Evolutionary conservation across 2,329 filamentous ascomycete genomes (phyloP), one percentile per base, ranked within the genome.

Genomic region (Coniochaeta hoffmannii): DNA sequence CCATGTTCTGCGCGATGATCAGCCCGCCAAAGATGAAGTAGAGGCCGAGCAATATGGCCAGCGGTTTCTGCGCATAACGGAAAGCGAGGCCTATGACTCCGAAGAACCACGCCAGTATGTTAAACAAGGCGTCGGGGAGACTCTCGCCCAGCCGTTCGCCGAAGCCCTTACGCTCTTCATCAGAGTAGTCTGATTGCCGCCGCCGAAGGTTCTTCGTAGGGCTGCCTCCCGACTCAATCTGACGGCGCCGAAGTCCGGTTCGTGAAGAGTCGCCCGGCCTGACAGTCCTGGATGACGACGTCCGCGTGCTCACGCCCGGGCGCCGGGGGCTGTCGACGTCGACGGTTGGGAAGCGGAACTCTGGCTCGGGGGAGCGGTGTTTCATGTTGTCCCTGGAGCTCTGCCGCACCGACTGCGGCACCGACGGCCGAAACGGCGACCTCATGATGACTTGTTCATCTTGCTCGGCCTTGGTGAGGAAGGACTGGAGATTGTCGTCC

Each of bases 21-120:
- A 82, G 67, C 19, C 79, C 73, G 51, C 83, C 83, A 28, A 83
- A 73, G 34, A 81, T 73, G 12, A 89, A 68, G 64, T 87, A 86
- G 46, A 83, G 65, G 12, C 86, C 78, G 12, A 90, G 68, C 1
- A 82, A 66, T 57, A 85, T 72, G 8, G 82, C 83, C 24, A 90
- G 71, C 0, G 88, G 78, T 46, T 81, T 83, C 67, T 88, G 86
- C 3, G 85, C 72, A 55, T 84, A 80, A 17, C 77, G 74, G 51
- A 90, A 75, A 2, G 84, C 80, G 54, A 85, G 76, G 5, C 73
- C 73, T 12, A 88, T 58, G 15, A 89, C 73, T 30, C 81, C 81
- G 2, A 81, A 59, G 3, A 73, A 56, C 76, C 85, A 88, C 19
- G 66, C 65, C 5, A 74, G 57, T 2, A 70, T 66, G 41, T 73